Conservation (phyloP, 2,329 filamentous ascomycete genomes). For the Orbilia brochopaga region DNA sequence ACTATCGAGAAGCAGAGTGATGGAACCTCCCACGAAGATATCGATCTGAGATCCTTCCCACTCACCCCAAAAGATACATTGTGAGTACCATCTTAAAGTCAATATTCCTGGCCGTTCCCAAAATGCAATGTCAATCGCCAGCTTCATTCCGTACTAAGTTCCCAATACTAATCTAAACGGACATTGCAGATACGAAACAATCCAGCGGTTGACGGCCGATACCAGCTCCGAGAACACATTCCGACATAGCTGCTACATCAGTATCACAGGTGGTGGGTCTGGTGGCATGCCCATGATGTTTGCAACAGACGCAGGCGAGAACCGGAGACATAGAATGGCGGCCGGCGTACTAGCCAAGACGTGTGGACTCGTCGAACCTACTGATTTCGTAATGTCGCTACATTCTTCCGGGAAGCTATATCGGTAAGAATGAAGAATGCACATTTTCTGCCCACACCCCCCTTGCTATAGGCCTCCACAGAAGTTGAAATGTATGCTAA, state of each 20-base stretch:
- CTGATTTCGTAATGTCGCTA: slow-evolving; percentile 59
- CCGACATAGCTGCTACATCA: slow-evolving; percentile 58
- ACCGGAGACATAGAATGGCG: slow-evolving; percentile 58
- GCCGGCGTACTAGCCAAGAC: slow-evolving; percentile 57
- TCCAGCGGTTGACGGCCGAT: slow-evolving; percentile 58
- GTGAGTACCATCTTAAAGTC: not conserved
- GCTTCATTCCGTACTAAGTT: slow-evolving; percentile 7
- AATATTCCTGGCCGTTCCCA: no score
- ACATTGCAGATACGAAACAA: slow-evolving; percentile 56
- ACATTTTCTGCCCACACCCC: not conserved
- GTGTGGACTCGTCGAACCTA: slow-evolving; percentile 56
- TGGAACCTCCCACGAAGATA: not conserved
- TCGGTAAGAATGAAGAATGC: slow-evolving; percentile 55
- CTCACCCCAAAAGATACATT: slow-evolving; percentile 14
- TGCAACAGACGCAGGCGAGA: slow-evolving; percentile 59
- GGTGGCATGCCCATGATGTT: slow-evolving; percentile 57
- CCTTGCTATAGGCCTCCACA: no score
- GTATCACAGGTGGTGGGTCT: slow-evolving; percentile 58
- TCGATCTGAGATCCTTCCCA: slow-evolving; percentile 10
- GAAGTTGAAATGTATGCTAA: not conserved
- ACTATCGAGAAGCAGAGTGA: not conserved
- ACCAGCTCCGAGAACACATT: slow-evolving; percentile 54
- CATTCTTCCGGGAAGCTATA: slow-evolving; percentile 59
- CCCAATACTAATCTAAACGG: not conserved
- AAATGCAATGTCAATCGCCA: no score